Percentiles rank a stretch among this genome's conserved stretches.
Conservation (phyloP, 768 basidiomycete genomes). For the Calocybe cyanea region DNA sequence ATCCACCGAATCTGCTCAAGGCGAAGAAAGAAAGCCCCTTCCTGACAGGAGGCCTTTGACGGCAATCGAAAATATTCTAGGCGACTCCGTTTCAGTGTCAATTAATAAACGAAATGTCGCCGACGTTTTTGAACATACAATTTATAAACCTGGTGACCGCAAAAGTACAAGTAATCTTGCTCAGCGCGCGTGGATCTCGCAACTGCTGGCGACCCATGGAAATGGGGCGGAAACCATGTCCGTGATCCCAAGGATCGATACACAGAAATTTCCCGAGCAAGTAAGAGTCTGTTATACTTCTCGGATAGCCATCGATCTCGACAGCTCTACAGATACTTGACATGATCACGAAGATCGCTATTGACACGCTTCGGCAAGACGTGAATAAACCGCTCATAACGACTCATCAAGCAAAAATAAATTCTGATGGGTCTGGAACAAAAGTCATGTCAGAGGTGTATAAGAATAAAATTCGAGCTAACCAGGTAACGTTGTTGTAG, state of each 20-base stretch:
- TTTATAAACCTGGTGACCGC: slow-evolving; percentile 29
- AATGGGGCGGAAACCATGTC: slow-evolving; percentile 40
- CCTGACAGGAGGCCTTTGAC: slow-evolving; percentile 37
- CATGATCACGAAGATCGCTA: slow-evolving; percentile 42
- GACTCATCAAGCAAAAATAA: slow-evolving; percentile 37
- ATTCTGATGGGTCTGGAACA: slow-evolving; percentile 19
- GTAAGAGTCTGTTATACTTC: slow-evolving; percentile 27
- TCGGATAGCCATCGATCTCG: neutral
- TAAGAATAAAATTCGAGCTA: slow-evolving; percentile 27
- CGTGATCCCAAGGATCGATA: slow-evolving; percentile 42
- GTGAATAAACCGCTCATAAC: slow-evolving; percentile 41
- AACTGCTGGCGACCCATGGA: slow-evolving; percentile 38
- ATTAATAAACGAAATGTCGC: slow-evolving; percentile 34
- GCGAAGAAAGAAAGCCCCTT: slow-evolving; percentile 36
- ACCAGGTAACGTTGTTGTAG: slow-evolving; percentile 30
- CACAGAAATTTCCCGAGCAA: slow-evolving; percentile 26
- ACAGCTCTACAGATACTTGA: slow-evolving; percentile 26
- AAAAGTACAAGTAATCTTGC: slow-evolving; percentile 33
- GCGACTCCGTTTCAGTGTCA: slow-evolving; percentile 24
- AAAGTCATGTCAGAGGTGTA: slow-evolving; percentile 32
- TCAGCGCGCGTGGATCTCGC: slow-evolving; percentile 47
- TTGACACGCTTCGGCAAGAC: slow-evolving; percentile 42
- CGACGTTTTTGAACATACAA: slow-evolving; percentile 31
- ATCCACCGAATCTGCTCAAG: slow-evolving; percentile 42
- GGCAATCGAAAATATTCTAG: slow-evolving; percentile 39